Evolutionary conservation across 257 asterid species (phyloP).

Genomic region (Cordia subcordata): DNA sequence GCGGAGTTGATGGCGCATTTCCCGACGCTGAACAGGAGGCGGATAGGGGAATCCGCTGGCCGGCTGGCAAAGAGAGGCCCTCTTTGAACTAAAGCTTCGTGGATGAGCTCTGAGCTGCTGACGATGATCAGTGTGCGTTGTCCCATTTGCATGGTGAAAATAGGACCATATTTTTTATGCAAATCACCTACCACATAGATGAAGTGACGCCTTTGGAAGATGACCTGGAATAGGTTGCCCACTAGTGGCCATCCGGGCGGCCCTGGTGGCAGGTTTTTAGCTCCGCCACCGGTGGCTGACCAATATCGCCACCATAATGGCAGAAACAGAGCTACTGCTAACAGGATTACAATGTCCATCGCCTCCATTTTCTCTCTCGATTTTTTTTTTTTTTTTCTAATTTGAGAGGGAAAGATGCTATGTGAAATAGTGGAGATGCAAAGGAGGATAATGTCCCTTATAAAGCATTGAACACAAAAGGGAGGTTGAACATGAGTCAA

Average conservation of each 20-base stretch:
- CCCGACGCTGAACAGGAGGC: conserved; percentile 80
- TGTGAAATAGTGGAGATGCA: background rate
- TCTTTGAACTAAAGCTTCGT: conserved; percentile 73
- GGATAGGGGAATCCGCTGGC: conserved; percentile 91
- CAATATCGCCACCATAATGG: conserved; percentile 70
- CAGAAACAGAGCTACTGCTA: conserved; percentile 37
- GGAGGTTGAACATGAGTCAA: background rate
- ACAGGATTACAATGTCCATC: conserved; percentile 36
- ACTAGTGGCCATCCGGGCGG: conserved; percentile 98
- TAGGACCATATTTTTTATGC: conserved; percentile 77
- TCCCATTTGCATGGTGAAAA: conserved; percentile 97
- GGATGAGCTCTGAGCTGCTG: conserved; percentile 75
- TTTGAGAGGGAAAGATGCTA: background rate
- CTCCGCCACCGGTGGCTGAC: conserved; percentile 34
- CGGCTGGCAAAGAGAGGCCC: conserved; percentile 83
- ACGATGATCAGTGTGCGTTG: conserved; percentile 72
- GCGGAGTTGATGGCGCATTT: conserved; percentile 98
- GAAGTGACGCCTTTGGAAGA: conserved; percentile 78
- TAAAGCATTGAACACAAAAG: background rate
- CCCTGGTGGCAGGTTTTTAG: conserved; percentile 77
- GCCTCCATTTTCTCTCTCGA: conserved; percentile 33
- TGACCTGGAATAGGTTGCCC: conserved; percentile 76
- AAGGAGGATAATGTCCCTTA: background rate
- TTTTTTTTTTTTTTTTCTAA: background rate
- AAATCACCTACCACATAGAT: conserved; percentile 67